Conservation (phyloP, 164 flowering plant genomes). For the Stephania cephalantha region DNA sequence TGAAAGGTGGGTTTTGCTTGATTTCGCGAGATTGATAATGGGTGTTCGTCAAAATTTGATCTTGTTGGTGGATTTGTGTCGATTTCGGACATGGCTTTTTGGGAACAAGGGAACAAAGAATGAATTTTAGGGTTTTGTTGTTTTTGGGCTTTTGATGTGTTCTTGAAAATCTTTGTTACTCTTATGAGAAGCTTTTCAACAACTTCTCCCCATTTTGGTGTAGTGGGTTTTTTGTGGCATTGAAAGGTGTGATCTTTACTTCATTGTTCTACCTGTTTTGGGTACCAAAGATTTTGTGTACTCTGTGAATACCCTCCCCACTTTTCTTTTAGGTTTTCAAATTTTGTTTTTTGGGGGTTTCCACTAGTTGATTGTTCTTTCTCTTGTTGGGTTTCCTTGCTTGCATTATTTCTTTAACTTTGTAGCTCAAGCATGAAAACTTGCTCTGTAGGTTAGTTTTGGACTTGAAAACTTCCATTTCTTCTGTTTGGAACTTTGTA, state of each 20-base stretch:
- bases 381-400: neutral
- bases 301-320: neutral
- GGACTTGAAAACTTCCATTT: neutral
- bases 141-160: neutral
- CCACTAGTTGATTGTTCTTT: neutral
- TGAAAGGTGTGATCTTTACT: neutral
- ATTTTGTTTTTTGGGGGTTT: neutral
- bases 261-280: neutral
- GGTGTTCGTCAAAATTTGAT: too few relatives aligned
- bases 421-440: neutral
- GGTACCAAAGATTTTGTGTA: neutral
- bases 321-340: conserved; percentile 9
- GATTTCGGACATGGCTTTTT: neutral
- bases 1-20: conserved; percentile 45
- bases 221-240: neutral
- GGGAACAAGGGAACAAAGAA: neutral
- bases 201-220: neutral
- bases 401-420: neutral
- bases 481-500: neutral
- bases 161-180: neutral
- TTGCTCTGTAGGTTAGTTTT: neutral
- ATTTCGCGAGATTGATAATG: neutral
- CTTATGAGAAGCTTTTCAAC: neutral
- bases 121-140: neutral
- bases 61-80: neutral